A percentile compares a stretch with the other conserved stretches of the same genome.
Evolutionary conservation across 768 basidiomycete genomes (phyloP).

Genomic region (Omphalotus guepiniiformis): DNA sequence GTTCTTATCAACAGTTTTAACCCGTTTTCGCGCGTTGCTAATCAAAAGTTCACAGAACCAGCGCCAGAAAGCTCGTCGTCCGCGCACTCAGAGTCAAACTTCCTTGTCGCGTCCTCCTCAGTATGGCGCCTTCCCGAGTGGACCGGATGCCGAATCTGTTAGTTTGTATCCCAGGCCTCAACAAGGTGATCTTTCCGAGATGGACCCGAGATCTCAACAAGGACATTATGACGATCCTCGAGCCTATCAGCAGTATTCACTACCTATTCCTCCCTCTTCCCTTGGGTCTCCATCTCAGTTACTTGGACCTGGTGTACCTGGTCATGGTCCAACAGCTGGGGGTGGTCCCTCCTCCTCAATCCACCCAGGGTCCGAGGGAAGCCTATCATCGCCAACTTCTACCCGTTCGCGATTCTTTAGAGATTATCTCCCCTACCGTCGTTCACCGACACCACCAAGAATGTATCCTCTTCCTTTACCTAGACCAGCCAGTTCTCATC

Average conservation of each 20-base stretch:
- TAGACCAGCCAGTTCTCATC: not conserved
- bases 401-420: not conserved
- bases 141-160: slow-evolving; percentile 11
- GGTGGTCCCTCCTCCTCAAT: slow-evolving; percentile 18
- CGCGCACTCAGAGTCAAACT: slow-evolving; percentile 55
- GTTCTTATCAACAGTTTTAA: slow-evolving; percentile 8
- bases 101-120: slow-evolving; percentile 54
- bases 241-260: not conserved
- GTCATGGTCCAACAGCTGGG: slow-evolving; percentile 22
- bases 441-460: slow-evolving; percentile 5
- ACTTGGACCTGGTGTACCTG: slow-evolving; percentile 56
- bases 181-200: not conserved
- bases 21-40: slow-evolving; percentile 18
- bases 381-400: not conserved
- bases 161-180: slow-evolving; percentile 6
- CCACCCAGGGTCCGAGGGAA: not conserved
- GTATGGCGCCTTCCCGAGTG: slow-evolving; percentile 57
- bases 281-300: slow-evolving; percentile 35
- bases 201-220: not conserved
- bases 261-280: slow-evolving; percentile 13
- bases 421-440: not conserved
- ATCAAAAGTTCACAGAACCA: slow-evolving; percentile 80
- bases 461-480: not conserved
- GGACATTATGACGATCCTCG: slow-evolving; percentile 1
- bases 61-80: slow-evolving; percentile 80